Evolutionary conservation across 1,284 basidiomycete species (phyloP).

Genomic region (Leccinum huronense): DNA sequence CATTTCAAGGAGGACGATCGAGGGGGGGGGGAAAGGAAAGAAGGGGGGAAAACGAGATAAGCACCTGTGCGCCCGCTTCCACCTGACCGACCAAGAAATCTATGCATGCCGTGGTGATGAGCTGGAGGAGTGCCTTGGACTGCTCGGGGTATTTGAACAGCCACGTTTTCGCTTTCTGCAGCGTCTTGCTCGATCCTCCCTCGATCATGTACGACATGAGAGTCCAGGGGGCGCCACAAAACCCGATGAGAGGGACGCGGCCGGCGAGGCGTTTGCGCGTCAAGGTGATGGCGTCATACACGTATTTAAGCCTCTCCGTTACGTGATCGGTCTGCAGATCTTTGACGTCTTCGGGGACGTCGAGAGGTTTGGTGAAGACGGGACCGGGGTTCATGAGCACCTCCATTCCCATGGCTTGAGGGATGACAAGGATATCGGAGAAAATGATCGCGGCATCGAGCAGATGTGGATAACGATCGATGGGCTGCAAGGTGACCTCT

Average conservation of each 20-base stretch:
- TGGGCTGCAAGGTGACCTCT: slow-evolving; percentile 89
- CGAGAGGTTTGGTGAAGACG: slow-evolving; percentile 80
- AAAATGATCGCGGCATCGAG: slow-evolving; percentile 96
- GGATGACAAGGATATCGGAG: slow-evolving; percentile 93
- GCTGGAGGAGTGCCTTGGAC: slow-evolving; percentile 70
- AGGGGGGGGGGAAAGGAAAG: background rate
- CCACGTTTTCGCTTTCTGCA: slow-evolving; percentile 90
- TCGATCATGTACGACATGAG: slow-evolving; percentile 97
- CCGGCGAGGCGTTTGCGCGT: slow-evolving; percentile 79
- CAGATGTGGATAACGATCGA: slow-evolving; percentile 78
- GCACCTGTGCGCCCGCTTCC: slow-evolving; percentile 88
- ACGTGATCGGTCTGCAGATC: slow-evolving; percentile 72
- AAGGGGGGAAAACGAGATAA: slow-evolving; percentile 13
- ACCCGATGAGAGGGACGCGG: slow-evolving; percentile 91
- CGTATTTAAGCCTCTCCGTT: slow-evolving; percentile 81
- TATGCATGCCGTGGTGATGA: slow-evolving; percentile 82
- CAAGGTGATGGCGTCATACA: slow-evolving; percentile 85
- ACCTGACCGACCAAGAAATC: slow-evolving; percentile 90
- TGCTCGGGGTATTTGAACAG: slow-evolving; percentile 85
- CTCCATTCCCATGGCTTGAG: slow-evolving; percentile 93
- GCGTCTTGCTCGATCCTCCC: slow-evolving; percentile 86
- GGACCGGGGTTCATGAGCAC: slow-evolving; percentile 94
- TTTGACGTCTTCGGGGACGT: slow-evolving; percentile 69
- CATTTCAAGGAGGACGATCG: background rate
- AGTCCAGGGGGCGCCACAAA: slow-evolving; percentile 96